Base-by-base conservation (phyloP, 2,329 filamentous ascomycete genomes). In the Pseudocercospora crystallina region DNA sequence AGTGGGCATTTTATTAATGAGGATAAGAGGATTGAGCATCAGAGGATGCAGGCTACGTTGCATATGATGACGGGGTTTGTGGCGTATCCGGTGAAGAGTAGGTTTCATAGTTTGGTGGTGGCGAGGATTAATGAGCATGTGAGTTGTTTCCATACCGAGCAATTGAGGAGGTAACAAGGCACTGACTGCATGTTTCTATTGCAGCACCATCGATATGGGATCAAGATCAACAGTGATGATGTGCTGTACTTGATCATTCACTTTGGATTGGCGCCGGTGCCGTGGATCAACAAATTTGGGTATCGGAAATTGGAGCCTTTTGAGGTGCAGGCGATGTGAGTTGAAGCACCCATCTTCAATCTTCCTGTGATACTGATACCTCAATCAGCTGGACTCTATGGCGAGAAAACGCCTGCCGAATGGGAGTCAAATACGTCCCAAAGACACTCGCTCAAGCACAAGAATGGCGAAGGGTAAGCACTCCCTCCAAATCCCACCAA, bases 201-300 rank as follows among this genome's bases (percentile, higher is more conserved):
- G n/a, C 34, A 47, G 43, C 49, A 51, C 14, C 49, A 51, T 36
- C 49, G 49, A 10, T 51, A 51, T 33, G 48, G 48, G 14, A 51
- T 51, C 42, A 51, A 51, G 42, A 51, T 51, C 41, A 51, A 51
- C 26, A 51, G 48, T 20, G 48, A 51, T 17, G 48, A 51, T 35
- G 37, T 51, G 2, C 31, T 51, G 17, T 51, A 51, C 29, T 37
- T 51, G 8, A 38, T 51, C n/a, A 51, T 51, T 35, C 49, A 51
- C 17, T 51, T 51, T 14, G 49, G 49, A 30, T 36, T 51, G n/a
- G 49, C 49, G 2, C 49, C 49, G 14, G 43, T 51, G 3, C 49
- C 49, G 17, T 51, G 49, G 49, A 51, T 51, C 36, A 51, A 51
- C 37, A 41, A 40, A n/a, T 51, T 51, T 40, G 49, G 49, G 5